Percentiles rank a stretch among this genome's conserved stretches.
phyloP scores from a whole-genome alignment of 192 early-diverging fungal genomes.

The Coemansia javaensis region DNA sequence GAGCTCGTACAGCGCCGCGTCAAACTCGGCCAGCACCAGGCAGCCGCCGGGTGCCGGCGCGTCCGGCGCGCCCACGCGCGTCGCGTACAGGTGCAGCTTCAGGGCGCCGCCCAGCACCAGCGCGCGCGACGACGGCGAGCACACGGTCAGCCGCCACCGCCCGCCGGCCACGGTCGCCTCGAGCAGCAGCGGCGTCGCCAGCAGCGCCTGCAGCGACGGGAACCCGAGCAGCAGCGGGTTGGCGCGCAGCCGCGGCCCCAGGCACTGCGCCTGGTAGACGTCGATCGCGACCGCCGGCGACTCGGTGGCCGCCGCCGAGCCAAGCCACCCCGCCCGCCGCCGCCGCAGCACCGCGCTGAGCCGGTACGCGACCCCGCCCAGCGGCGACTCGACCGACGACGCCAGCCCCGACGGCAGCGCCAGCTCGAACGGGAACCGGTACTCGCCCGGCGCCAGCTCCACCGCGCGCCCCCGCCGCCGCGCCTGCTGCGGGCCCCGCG shows the following conservation, averaged over 20 bases:
- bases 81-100: slow-evolving; percentile 22
- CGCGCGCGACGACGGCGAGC: slow-evolving; percentile 23
- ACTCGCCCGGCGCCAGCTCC: slow-evolving; percentile 21
- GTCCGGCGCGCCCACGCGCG: neutral
- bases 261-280: slow-evolving; percentile 14
- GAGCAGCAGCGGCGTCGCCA: slow-evolving; percentile 17
- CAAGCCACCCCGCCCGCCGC: slow-evolving; percentile 8
- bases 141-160: slow-evolving; percentile 20
- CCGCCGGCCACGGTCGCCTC: slow-evolving; percentile 6
- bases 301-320: neutral
- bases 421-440: slow-evolving; percentile 41
- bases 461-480: neutral
- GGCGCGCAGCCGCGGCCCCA: neutral
- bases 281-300: slow-evolving; percentile 11
- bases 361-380: slow-evolving; percentile 20
- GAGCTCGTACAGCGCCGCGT: slow-evolving; percentile 13
- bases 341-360: slow-evolving; percentile 8
- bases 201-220: slow-evolving; percentile 11
- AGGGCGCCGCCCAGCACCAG: slow-evolving; percentile 12
- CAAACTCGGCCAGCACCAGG: slow-evolving; percentile 20
- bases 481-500: neutral
- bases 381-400: slow-evolving; percentile 20
- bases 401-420: slow-evolving; percentile 22
- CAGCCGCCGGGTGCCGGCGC: neutral
- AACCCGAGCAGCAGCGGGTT: slow-evolving; percentile 6